phyloP scores from a whole-genome alignment of 2,329 filamentous ascomycete genomes.

The Phaeophleospora eucalypticola region DNA sequence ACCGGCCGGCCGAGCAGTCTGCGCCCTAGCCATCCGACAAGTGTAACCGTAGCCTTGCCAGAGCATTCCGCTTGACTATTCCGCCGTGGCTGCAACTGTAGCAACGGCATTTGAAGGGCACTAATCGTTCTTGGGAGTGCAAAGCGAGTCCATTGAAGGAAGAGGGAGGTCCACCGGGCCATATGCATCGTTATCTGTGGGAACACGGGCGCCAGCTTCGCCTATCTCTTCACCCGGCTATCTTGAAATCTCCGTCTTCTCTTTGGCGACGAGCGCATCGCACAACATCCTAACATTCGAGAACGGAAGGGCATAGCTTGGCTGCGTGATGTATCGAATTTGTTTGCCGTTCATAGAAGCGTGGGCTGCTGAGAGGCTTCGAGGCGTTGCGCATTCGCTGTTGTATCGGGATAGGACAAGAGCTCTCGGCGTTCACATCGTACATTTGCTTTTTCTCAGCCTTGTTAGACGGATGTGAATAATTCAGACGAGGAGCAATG shows the following conservation, averaged over 20 bases:
- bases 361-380: background rate
- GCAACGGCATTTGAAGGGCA: too few relatives aligned
- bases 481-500: too few relatives aligned
- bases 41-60: background rate
- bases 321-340: background rate
- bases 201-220: background rate
- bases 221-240: background rate
- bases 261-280: background rate
- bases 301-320: background rate
- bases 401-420: background rate
- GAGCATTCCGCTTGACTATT: background rate
- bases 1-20: slow-evolving; percentile 1
- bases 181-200: slow-evolving; percentile 1
- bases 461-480: too few relatives aligned
- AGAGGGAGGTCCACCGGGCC: background rate
- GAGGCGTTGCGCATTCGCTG: background rate
- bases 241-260: too few relatives aligned
- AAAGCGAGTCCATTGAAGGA: background rate
- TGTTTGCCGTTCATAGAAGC: too few relatives aligned
- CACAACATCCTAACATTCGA: background rate
- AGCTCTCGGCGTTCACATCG: too few relatives aligned
- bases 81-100: background rate
- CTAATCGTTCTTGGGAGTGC: background rate
- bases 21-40: too few relatives aligned
- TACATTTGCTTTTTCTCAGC: too few relatives aligned